Evolutionary conservation across 768 basidiomycete species (phyloP), one percentile per base, ranked within the genome.

Genomic region (Mycena latifolia): DNA sequence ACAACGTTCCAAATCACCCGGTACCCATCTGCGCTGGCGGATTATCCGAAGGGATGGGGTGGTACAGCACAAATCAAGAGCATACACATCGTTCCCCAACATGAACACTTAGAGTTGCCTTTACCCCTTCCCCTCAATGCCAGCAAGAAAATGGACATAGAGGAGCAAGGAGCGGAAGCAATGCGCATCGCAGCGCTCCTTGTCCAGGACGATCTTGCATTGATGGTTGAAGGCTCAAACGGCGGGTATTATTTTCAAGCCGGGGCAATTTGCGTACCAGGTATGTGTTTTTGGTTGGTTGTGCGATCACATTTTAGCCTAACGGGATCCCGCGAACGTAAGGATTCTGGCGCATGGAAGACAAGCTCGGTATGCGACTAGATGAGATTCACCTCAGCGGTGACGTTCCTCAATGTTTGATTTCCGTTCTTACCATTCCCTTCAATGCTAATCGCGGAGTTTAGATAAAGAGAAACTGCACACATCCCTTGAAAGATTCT

Each of bases 341-440:
- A 91, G 92, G 92, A 25, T 89, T 87, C 66, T 93, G 92, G 93
- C 84, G 92, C 20, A 82, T 93, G 78, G 74, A 84, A 67, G 92
- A 93, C 77, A 93, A 93, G 78, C 86, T 92, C 58, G 93, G 92
- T 9, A 79, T 89, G 71, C 81, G 88, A 24, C 78, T 93, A 39
- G 88, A 92, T 58, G 88, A 92, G 58, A 92, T 93, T 46, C 92
- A 94, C 76, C 76, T 80, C 59, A 81, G 83, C 28, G 92, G 93
- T 28, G 80, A 89, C 71, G 92, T 93, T 41, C 91, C 92, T 20
- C 87, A 87, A 76, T 92, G 91, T 90, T 75, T 73, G 89, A 77
- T 45, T 46, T 12, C 46, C n/a, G 58, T 35, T 46, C 55, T 46
- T 59, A 14, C 39, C 58, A 1, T 0, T 17, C 17, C 31, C 20